A percentile compares a stretch with the other conserved stretches of the same genome.
These are phyloP conservation scores for Hypholoma sublateritium DNA, from an alignment of 768 basidiomycete genomes.

Conservation along the genomic window DNA sequence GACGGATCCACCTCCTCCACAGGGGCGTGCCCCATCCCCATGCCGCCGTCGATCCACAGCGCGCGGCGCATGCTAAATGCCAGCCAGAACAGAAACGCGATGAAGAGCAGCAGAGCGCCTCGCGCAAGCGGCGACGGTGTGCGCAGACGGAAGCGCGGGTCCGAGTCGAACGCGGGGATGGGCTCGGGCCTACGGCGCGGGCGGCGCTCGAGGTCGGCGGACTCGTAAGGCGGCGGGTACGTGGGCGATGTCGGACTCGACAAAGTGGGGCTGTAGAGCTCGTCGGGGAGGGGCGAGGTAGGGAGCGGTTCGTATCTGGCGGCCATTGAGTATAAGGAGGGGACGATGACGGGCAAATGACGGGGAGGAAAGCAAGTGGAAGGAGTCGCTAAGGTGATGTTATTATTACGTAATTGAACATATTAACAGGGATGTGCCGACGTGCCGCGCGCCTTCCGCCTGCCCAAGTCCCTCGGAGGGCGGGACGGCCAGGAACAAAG, in stretches of 20 bases:
- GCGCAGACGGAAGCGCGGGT: slow-evolving; percentile 50
- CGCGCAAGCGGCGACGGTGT: slow-evolving; percentile 54
- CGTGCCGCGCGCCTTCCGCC: too few species aligned
- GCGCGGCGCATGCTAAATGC: slow-evolving; percentile 29
- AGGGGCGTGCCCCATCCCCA: slow-evolving; percentile 14
- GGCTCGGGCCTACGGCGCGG: slow-evolving; percentile 11
- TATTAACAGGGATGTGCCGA: too few species aligned
- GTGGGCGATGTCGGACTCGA: slow-evolving; percentile 16
- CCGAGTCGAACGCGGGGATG: slow-evolving; percentile 26
- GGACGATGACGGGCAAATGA: too few species aligned
- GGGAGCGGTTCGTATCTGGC: slow-evolving; percentile 19
- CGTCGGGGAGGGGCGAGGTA: slow-evolving; percentile 10
- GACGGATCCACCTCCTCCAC: slow-evolving; percentile 18
- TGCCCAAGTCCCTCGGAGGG: too few species aligned
- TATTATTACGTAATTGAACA: too few species aligned
- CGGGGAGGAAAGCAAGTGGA: too few species aligned
- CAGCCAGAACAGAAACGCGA: slow-evolving; percentile 41
- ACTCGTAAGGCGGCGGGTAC: slow-evolving; percentile 15
- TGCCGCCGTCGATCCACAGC: slow-evolving; percentile 23
- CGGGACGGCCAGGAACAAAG: too few species aligned
- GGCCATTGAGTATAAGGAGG: slow-evolving; percentile 14
- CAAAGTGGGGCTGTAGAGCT: slow-evolving; percentile 11
- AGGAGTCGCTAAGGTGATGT: too few species aligned
- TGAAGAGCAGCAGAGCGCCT: slow-evolving; percentile 40
- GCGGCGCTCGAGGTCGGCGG: slow-evolving; percentile 15